Evolutionary conservation across 441 rosid genomes (phyloP).

Genomic region (Gossypium schwendimanii): DNA sequence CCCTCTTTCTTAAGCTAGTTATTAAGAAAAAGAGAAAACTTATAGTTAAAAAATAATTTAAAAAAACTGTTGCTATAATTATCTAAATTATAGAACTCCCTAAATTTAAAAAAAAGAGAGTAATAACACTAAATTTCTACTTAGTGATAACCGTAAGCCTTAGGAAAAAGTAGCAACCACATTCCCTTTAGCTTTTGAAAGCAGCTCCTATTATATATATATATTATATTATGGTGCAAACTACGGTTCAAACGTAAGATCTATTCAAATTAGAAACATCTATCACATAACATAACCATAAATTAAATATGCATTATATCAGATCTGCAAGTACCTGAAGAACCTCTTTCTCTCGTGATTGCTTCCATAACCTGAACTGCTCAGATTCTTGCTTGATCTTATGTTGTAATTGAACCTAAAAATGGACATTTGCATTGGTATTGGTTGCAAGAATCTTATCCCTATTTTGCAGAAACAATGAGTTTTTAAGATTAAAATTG

Average conservation of each 20-base stretch:
- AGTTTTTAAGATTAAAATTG: not conserved
- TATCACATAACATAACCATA: not conserved
- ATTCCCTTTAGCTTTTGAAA: not conserved
- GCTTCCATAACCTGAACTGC: constrained; percentile 81
- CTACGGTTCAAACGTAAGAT: not conserved
- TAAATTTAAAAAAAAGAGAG: not conserved
- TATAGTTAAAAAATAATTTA: not conserved
- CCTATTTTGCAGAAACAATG: constrained; percentile 3
- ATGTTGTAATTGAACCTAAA: constrained; percentile 85
- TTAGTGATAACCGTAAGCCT: not conserved
- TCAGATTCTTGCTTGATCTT: constrained; percentile 98
- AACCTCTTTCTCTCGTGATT: constrained; percentile 89
- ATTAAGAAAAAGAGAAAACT: not conserved
- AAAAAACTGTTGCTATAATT: not conserved
- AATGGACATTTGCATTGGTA: constrained; percentile 11
- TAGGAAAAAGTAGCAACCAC: not conserved
- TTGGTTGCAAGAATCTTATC: not conserved
- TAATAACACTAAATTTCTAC: not conserved
- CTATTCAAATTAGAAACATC: not conserved
- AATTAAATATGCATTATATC: not conserved
- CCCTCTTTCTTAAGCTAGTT: constrained; percentile 94
- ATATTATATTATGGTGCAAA: not conserved
- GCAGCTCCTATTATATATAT: not conserved
- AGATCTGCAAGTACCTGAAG: constrained; percentile 58
- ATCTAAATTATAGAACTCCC: not conserved